Percentiles rank a stretch among this genome's conserved stretches.
Evolutionary conservation across 164 flowering plant species (phyloP).

Genomic region (Sextonia rubra): DNA sequence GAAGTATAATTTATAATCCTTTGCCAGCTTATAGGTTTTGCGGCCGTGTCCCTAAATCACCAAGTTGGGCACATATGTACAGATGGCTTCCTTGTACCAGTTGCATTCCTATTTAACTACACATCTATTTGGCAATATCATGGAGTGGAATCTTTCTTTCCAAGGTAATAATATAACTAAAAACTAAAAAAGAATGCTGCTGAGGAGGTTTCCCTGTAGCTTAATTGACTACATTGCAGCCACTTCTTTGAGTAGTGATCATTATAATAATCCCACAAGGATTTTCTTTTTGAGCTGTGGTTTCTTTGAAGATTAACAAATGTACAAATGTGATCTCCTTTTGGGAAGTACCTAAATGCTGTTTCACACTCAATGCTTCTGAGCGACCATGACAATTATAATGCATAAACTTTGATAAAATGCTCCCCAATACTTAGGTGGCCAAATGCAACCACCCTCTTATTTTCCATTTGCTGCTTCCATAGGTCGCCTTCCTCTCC

Average conservation of each 20-base stretch:
- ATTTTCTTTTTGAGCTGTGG: not conserved
- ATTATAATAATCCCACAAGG: constrained; percentile 2
- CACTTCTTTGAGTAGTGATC: constrained; percentile 1
- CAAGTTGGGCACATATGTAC: not conserved
- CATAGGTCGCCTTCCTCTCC: not conserved
- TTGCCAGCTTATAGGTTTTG: not conserved
- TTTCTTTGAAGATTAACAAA: not conserved
- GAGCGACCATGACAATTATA: not conserved
- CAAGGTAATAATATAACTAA: not conserved
- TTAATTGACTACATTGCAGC: not conserved
- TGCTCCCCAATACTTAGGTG: not conserved
- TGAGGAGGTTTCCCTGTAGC: not conserved
- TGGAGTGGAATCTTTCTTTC: constrained; percentile 18
- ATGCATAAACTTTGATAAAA: not conserved
- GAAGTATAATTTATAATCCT: not conserved
- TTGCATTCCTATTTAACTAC: constrained; percentile 3
- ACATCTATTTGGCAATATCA: constrained; percentile 16
- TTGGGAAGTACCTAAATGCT: not conserved
- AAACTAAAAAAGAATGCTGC: constrained; percentile 5
- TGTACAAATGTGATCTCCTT: not conserved
- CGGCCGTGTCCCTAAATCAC: not conserved
- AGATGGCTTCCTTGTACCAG: not conserved
- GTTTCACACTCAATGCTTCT: not conserved
- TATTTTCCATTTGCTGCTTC: not conserved
- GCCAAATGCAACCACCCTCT: not conserved